phyloP scores from a whole-genome alignment of 371 early-diverging fungal genomes.

The Mortierella sp. region DNA sequence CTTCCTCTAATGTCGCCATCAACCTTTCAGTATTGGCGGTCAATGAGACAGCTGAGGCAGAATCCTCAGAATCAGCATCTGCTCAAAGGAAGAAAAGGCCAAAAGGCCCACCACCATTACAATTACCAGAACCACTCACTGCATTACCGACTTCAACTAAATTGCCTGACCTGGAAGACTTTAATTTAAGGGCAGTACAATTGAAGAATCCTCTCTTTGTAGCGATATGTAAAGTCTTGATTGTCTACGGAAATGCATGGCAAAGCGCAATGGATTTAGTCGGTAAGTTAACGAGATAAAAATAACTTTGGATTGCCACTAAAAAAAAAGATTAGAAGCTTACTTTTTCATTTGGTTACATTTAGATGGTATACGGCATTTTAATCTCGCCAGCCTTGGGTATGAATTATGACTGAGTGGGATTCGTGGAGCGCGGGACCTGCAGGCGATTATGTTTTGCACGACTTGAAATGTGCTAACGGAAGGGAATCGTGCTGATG shows the following conservation, averaged over 20 bases:
- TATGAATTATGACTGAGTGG: conserved; percentile 19
- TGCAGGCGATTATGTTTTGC: conserved; percentile 9
- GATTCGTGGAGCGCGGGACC: conserved; percentile 9
- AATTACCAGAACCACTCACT: conserved; percentile 31
- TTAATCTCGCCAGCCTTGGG: conserved; percentile 54
- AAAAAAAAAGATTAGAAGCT: background rate
- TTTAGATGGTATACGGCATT: conserved; percentile 53
- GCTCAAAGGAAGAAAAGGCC: conserved; percentile 15
- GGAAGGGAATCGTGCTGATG: background rate
- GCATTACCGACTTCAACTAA: conserved; percentile 33
- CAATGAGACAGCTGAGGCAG: background rate
- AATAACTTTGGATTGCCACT: background rate
- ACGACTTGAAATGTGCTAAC: conserved; percentile 5
- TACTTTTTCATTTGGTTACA: background rate
- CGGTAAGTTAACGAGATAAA: conserved; percentile 19
- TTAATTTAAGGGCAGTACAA: conserved; percentile 43
- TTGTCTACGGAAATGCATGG: conserved; percentile 56
- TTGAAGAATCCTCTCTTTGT: conserved; percentile 51
- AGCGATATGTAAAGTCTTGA: conserved; percentile 44
- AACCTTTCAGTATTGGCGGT: background rate
- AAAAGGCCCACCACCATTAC: background rate
- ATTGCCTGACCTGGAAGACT: conserved; percentile 45
- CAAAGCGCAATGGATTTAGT: conserved; percentile 55
- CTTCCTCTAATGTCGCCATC: background rate
- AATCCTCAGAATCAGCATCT: conserved; percentile 2